Evolutionary conservation across 2,329 filamentous ascomycete genomes (phyloP).

Genomic region (Grosmannia penicillata): DNA sequence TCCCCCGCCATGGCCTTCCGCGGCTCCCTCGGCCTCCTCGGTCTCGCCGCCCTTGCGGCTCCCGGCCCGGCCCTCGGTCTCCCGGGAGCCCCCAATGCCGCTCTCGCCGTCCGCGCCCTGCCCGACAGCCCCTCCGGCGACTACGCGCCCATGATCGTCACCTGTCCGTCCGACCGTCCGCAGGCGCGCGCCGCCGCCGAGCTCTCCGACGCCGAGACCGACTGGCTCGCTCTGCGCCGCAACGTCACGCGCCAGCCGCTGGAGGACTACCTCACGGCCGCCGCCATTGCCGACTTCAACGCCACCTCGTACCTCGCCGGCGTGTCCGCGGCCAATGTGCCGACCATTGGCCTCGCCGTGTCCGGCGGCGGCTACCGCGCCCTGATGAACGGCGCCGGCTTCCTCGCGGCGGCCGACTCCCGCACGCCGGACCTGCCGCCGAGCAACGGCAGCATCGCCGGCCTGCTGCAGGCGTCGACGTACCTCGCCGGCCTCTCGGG

Average conservation of each 20-base stretch:
- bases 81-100: neutral
- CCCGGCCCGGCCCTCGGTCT: neutral
- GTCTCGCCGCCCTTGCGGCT: neutral
- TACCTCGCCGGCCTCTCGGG: conserved; percentile 73
- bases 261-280: conserved; percentile 53
- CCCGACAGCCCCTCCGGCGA: conserved; percentile 32
- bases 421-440: conserved; percentile 48
- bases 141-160: conserved; percentile 54
- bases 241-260: conserved; percentile 63
- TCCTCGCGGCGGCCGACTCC: conserved; percentile 63
- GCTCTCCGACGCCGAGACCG: conserved; percentile 54
- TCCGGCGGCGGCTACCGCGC: conserved; percentile 81
- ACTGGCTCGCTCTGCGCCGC: conserved; percentile 60
- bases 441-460: conserved; percentile 54
- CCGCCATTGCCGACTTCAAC: conserved; percentile 67
- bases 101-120: conserved; percentile 14
- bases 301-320: conserved; percentile 55
- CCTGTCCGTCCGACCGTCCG: conserved; percentile 57
- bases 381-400: conserved; percentile 71
- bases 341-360: conserved; percentile 56
- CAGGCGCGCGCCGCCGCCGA: conserved; percentile 46
- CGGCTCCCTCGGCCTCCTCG: conserved; percentile 1
- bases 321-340: conserved; percentile 19
- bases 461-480: conserved; percentile 65
- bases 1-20: neutral